These are phyloP conservation scores for Aureobasidium vineae DNA, from an alignment of 2,329 filamentous ascomycete genomes.

Conservation along the genomic window DNA sequence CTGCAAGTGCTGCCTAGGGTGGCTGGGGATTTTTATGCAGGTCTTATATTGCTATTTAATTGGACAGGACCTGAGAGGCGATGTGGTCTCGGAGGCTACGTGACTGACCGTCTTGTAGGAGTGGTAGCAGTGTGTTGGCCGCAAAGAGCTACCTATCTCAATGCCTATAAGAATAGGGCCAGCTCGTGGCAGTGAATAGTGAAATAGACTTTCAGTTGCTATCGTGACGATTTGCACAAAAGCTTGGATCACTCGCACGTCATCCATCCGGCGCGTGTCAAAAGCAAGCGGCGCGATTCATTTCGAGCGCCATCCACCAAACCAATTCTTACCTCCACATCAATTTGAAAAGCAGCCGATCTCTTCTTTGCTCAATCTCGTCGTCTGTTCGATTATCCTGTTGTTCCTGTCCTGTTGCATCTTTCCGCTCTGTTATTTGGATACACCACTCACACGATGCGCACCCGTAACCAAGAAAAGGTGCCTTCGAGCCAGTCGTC, in stretches of 20 bases:
- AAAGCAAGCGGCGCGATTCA: slow-evolving; percentile 11
- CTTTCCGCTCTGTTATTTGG: neutral
- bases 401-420: neutral
- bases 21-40: slow-evolving; percentile 13
- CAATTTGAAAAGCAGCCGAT: neutral
- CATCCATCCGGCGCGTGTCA: neutral
- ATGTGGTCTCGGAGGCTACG: neutral
- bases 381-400: neutral
- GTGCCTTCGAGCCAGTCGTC: slow-evolving; percentile 16
- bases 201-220: slow-evolving; percentile 11
- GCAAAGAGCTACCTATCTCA: neutral
- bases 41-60: neutral
- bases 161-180: neutral
- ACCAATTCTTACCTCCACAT: slow-evolving; percentile 17
- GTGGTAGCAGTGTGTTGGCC: neutral
- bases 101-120: neutral
- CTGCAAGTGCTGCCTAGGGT: slow-evolving; percentile 4
- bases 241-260: slow-evolving; percentile 13
- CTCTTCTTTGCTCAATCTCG: neutral
- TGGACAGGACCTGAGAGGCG: neutral
- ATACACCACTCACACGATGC: slow-evolving; percentile 13
- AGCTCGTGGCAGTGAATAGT: neutral
- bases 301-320: neutral
- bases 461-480: slow-evolving; percentile 29
- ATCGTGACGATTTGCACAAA: neutral